Percentiles rank a stretch among this genome's conserved stretches.
Conservation (phyloP, 176 grass and related monocot genomes). For the Carex pumila region DNA sequence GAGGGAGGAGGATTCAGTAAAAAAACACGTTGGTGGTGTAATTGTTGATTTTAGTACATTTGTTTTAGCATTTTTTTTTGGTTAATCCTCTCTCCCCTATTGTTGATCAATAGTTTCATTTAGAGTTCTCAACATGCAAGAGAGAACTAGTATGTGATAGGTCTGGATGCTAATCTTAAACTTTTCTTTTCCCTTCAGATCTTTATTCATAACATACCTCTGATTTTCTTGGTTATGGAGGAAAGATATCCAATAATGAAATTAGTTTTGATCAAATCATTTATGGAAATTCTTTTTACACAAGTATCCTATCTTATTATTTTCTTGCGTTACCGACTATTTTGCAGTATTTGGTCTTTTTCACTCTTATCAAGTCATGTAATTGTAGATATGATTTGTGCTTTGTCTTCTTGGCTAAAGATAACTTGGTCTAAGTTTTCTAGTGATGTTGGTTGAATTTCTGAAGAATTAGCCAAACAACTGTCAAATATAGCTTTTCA, state of each 20-base stretch:
- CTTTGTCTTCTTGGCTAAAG: neutral
- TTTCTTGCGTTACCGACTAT: neutral
- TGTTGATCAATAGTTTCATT: conserved; percentile 14
- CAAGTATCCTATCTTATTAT: neutral
- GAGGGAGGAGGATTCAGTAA: neutral
- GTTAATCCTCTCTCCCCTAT: neutral
- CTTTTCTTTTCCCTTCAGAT: neutral
- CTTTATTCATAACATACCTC: neutral
- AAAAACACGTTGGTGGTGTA: conserved; percentile 16
- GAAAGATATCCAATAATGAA: conserved; percentile 5
- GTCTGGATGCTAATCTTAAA: conserved; percentile 14
- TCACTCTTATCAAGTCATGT: neutral
- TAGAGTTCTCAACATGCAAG: conserved; percentile 13
- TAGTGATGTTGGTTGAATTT: neutral
- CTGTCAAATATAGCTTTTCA: neutral
- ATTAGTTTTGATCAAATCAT: neutral
- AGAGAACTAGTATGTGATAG: conserved; percentile 15
- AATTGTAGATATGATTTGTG: neutral
- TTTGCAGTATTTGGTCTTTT: neutral
- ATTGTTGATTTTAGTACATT: conserved; percentile 21
- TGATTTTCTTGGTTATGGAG: neutral
- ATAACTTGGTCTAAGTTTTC: neutral
- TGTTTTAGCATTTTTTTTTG: conserved; percentile 10
- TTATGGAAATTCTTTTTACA: neutral
- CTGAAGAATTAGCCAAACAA: neutral